Evolutionary conservation across 768 basidiomycete genomes (phyloP).

Genomic region (Lenzites betulinus): DNA sequence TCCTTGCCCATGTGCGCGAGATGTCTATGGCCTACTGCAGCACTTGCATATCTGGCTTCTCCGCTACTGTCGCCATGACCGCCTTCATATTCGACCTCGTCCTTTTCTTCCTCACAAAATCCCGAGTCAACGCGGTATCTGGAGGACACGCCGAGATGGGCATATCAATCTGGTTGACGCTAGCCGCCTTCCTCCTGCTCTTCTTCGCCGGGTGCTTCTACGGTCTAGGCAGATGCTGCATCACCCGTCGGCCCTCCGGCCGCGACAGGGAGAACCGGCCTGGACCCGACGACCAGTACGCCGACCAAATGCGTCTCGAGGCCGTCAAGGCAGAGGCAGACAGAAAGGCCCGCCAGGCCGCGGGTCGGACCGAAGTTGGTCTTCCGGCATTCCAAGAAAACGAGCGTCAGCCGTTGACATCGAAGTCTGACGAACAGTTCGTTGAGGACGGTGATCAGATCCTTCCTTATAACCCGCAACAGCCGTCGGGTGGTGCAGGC

Average conservation of each 20-base stretch:
- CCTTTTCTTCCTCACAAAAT: slow-evolving; percentile 86
- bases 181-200: slow-evolving; percentile 81
- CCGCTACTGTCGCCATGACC: slow-evolving; percentile 73
- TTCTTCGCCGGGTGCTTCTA: slow-evolving; percentile 93
- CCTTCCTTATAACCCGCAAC: slow-evolving; percentile 18
- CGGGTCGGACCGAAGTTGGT: slow-evolving; percentile 54
- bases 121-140: slow-evolving; percentile 71
- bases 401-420: slow-evolving; percentile 64
- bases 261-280: slow-evolving; percentile 39
- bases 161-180: slow-evolving; percentile 89
- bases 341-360: slow-evolving; percentile 67
- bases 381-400: slow-evolving; percentile 76
- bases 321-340: slow-evolving; percentile 88
- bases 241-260: slow-evolving; percentile 53
- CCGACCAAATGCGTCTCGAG: slow-evolving; percentile 75
- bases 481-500: slow-evolving; percentile 27
- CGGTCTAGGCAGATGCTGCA: slow-evolving; percentile 81
- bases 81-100: slow-evolving; percentile 94
- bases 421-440: slow-evolving; percentile 58
- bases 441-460: slow-evolving; percentile 45
- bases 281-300: slow-evolving; percentile 37
- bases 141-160: slow-evolving; percentile 83
- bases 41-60: slow-evolving; percentile 79
- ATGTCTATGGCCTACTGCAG: slow-evolving; percentile 86
- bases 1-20: slow-evolving; percentile 86